These are phyloP conservation scores for Scheffersomyces insectosa DNA, from an alignment of 1,139 yeast genomes.

Conservation along the genomic window DNA sequence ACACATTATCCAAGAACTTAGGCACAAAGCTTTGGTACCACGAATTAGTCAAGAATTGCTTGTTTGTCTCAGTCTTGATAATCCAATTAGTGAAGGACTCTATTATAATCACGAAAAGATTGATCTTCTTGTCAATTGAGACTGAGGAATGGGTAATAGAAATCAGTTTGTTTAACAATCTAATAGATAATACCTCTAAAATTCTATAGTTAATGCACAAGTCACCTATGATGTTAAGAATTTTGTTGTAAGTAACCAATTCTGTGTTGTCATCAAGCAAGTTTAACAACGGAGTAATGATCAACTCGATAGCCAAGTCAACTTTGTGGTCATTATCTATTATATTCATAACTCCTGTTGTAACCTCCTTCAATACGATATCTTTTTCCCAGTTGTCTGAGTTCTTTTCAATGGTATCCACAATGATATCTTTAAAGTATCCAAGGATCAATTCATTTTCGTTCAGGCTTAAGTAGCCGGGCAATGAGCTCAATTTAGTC, in stretches of 20 bases:
- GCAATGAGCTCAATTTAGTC: conserved; percentile 50
- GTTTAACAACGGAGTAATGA: conserved; percentile 61
- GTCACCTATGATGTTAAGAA: conserved; percentile 45
- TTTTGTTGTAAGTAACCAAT: conserved; percentile 21
- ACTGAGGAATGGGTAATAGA: conserved; percentile 11
- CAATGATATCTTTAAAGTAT: conserved; percentile 62
- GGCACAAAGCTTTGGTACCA: conserved; percentile 45
- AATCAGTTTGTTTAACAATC: conserved; percentile 48
- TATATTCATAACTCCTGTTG: conserved; percentile 56
- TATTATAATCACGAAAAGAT: conserved; percentile 19
- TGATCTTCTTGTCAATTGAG: conserved; percentile 11
- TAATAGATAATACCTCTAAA: conserved; percentile 50
- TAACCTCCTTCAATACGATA: conserved; percentile 32
- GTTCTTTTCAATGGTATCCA: conserved; percentile 30
- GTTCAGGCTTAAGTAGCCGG: conserved; percentile 45
- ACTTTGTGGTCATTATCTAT: conserved; percentile 26
- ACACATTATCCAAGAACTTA: conserved; percentile 20
- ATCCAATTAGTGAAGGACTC: conserved; percentile 28
- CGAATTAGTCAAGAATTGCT: conserved; percentile 39
- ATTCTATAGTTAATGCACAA: conserved; percentile 48
- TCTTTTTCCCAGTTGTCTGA: conserved; percentile 38
- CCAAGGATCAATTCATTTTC: conserved; percentile 67
- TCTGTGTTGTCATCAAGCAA: conserved; percentile 25
- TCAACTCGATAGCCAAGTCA: conserved; percentile 52
- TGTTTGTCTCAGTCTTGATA: conserved; percentile 18